phyloP scores from a whole-genome alignment of 2,329 filamentous ascomycete genomes.

The Cladosporium sp. region DNA sequence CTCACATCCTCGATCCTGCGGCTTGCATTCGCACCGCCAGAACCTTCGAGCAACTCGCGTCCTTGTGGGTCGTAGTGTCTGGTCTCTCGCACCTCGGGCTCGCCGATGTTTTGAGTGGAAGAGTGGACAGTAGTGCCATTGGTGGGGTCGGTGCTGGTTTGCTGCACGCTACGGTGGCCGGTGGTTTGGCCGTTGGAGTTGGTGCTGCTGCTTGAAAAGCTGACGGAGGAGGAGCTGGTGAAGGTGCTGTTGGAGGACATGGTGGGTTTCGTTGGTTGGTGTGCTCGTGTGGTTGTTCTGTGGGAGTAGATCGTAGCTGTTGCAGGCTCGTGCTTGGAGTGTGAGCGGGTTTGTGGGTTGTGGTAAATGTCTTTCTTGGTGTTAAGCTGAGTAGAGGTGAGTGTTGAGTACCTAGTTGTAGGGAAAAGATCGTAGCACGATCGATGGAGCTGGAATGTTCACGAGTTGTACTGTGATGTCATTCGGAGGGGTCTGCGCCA shows the following conservation, averaged over 20 bases:
- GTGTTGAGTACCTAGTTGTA: too few relatives aligned
- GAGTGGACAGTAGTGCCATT: constrained; percentile 26
- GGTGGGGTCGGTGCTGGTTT: constrained; percentile 22
- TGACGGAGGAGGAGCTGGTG: constrained; percentile 18
- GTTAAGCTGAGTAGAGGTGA: not conserved
- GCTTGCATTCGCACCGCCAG: not conserved
- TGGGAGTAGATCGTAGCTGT: too few relatives aligned
- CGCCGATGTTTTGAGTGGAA: constrained; percentile 28
- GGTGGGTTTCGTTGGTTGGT: too few relatives aligned
- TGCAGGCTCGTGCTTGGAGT: not conserved
- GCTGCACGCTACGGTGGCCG: constrained; percentile 21
- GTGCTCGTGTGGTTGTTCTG: too few relatives aligned
- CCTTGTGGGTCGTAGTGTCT: constrained; percentile 29
- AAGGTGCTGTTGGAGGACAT: constrained; percentile 20
- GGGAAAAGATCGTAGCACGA: not conserved
- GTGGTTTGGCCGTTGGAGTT: constrained; percentile 20
- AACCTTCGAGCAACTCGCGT: constrained; percentile 22
- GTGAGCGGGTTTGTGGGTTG: not conserved
- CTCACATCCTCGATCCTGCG: constrained; percentile 27
- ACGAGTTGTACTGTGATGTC: constrained; percentile 3
- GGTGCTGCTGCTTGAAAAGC: constrained; percentile 15
- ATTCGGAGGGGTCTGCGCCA: not conserved
- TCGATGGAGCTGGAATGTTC: constrained; percentile 6
- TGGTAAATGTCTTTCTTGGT: not conserved
- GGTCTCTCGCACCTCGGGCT: constrained; percentile 25